A percentile compares a stretch with the other conserved stretches of the same genome.
phyloP scores from a whole-genome alignment of 257 asterid species.

The Capsicum baccatum region DNA sequence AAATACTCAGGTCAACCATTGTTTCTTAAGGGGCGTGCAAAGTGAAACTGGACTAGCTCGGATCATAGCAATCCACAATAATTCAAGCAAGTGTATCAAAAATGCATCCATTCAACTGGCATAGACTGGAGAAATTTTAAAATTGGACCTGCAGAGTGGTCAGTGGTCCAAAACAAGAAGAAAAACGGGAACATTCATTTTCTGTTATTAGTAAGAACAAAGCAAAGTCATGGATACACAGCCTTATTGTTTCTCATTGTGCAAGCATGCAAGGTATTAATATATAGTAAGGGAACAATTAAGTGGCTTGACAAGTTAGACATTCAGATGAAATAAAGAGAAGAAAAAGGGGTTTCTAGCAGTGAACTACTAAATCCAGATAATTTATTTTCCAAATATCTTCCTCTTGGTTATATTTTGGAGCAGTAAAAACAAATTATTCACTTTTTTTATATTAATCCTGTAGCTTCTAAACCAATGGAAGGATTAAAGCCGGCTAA shows the following conservation, averaged over 20 bases:
- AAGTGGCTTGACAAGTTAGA: neutral
- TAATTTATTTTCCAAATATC: neutral
- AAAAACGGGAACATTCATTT: neutral
- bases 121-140: neutral
- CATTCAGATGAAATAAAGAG: neutral
- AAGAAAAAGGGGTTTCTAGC: neutral
- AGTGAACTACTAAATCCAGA: neutral
- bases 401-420: neutral
- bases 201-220: neutral
- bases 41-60: neutral
- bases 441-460: neutral
- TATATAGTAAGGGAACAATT: neutral
- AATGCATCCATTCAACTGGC: conserved; percentile 21
- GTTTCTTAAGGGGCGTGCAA: too few species aligned
- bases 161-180: neutral
- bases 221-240: neutral
- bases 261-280: neutral
- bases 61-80: conserved; percentile 22
- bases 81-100: conserved; percentile 17
- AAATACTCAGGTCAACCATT: too few species aligned
- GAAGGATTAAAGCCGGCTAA: conserved; percentile 9
- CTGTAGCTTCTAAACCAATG: neutral
- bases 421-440: neutral
- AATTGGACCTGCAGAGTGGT: neutral
- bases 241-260: too few species aligned